phyloP scores from a whole-genome alignment of 106 monocot species.

The Acorus calamus region DNA sequence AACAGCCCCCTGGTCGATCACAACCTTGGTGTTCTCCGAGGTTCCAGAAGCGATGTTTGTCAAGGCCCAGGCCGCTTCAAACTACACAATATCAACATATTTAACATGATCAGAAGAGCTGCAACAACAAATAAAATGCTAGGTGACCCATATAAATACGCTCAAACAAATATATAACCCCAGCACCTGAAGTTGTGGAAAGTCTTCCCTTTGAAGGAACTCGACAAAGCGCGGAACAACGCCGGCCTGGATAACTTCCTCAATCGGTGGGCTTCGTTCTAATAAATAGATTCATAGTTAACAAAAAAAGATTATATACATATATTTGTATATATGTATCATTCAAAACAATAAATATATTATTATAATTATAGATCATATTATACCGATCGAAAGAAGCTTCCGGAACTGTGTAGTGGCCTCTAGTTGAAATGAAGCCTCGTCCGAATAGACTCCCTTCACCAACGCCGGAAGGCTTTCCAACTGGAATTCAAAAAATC shows the following conservation, averaged over 20 bases:
- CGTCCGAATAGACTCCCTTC: constrained; percentile 27
- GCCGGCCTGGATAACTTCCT: not conserved
- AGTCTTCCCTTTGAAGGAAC: too few relatives aligned
- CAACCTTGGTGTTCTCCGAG: constrained; percentile 62
- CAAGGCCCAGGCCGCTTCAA: constrained; percentile 71
- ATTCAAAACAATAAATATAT: too few relatives aligned
- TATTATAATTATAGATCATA: too few relatives aligned
- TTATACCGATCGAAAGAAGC: constrained; percentile 30
- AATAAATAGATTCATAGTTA: not conserved
- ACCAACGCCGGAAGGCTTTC: constrained; percentile 35
- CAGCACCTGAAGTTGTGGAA: too few relatives aligned
- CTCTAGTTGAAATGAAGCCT: constrained; percentile 20
- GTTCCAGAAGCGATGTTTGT: constrained; percentile 72
- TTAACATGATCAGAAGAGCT: not conserved
- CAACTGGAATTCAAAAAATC: constrained; percentile 15
- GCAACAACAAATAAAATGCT: not conserved
- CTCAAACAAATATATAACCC: not conserved
- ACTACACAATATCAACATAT: constrained; percentile 13
- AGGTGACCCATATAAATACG: not conserved
- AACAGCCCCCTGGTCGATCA: constrained; percentile 67
- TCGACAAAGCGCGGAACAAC: not conserved
- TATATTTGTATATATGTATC: too few relatives aligned
- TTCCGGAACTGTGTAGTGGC: constrained; percentile 29
- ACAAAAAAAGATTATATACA: too few relatives aligned
- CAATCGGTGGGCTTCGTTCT: constrained; percentile 61